Base-by-base conservation (phyloP, 2,329 filamentous ascomycete genomes). In the Nemania bipapillata region DNA sequence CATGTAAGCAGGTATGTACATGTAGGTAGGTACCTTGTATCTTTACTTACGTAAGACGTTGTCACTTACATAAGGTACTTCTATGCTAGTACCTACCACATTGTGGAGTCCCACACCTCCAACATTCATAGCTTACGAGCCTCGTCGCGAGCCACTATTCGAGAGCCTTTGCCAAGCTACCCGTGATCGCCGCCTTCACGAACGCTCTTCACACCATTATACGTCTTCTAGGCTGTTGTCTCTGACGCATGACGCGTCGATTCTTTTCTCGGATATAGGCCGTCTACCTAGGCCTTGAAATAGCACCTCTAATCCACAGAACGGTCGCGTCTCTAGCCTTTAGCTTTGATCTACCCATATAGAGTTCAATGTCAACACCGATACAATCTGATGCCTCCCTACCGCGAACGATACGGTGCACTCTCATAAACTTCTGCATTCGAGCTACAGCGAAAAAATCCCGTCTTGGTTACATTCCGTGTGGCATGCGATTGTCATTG, bases 231-330 rank as follows among this genome's bases (percentile, higher is more conserved):
- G 50, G 20, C 65, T 20, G 49, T 54, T 42, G 50, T 68, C 64
- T 50, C 24, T 20, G 4, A 8, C 32, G 32, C 3, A 58, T 64
- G 40, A 76, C 74, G 74, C 72, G 75, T 71, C 68, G 58, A 70
- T 65, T 65, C 17, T 4, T 9, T 35, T 9, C 4, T 53, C 28
- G 28, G 68, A 45, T 42, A 49, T 50, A 6, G 28, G 22, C 20
- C 24, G 40, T 35, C 17, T 35, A 3, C 24, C 20, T 8, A 47
- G 35, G 17, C 6, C 37, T 35, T 9, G 26, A 35, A 63, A 50
- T 47, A 35, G 11, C 20, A 30, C 20, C 37, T 42, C 37, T n/a
- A 57, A n/a, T 32, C 30, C 22, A 22, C 42, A n/a, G 32, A 63
- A 64, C 32, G 63, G 56, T 66, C 69, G 66, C 69, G 69, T 71